Base-by-base conservation (phyloP, 441 rosid species). In the Biscutella laevigata region DNA sequence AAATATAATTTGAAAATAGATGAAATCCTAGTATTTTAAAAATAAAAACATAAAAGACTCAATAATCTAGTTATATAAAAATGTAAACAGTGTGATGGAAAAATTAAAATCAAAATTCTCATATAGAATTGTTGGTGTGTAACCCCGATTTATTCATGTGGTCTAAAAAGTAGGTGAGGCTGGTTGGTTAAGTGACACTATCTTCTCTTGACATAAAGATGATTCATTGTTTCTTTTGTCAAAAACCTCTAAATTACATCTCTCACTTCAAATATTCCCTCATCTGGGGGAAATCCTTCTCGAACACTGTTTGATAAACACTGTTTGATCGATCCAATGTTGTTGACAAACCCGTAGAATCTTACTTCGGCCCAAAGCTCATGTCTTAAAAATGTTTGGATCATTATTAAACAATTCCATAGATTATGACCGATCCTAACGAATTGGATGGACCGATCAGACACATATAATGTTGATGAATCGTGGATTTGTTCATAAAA, bases 111-210 rank as follows among this genome's bases (percentile, higher is more conserved):
- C n/a, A n/a, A n/a, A n/a, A n/a, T n/a, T n/a, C n/a, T n/a, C n/a
- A n/a, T n/a, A n/a, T n/a, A n/a, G n/a, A n/a, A n/a, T n/a, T n/a
- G n/a, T n/a, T n/a, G n/a, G n/a, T n/a, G n/a, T n/a, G n/a, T n/a
- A n/a, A n/a, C n/a, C n/a, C n/a, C n/a, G n/a, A 55, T 50, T 65
- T 65, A 3, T 33, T 41, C 70, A 65, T 57, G 64, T 40, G 64
- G 40, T 27, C 28, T 42, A 14, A 5, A 4, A 49, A 26, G 40
- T 65, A 38, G 62, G 68, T 63, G 50, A 45, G 51, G 33, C 33
- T 29, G n/a, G 37, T 22, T 42, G 16, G 67, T 61, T 49, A 52
- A 60, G 62, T 51, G 52, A 25, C 38, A 34, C 21, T 20, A 19
- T 24, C 6, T 20, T 37, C 12, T 29, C 37, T 53, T 28, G 19